phyloP scores from a whole-genome alignment of 306 rosid species.

The Cajanus cajan region DNA sequence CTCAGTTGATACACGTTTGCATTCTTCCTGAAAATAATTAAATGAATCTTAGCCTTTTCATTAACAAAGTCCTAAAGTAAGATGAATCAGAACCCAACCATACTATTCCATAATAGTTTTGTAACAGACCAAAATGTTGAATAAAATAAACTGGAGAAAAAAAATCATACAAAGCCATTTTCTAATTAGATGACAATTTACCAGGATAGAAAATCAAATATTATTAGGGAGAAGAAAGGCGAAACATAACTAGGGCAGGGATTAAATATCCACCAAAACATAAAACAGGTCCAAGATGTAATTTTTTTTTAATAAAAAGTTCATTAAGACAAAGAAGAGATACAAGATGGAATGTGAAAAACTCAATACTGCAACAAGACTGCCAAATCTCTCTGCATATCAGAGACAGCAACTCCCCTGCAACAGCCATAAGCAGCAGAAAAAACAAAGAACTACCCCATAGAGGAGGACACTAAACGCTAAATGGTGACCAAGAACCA shows the following conservation, averaged over 20 bases:
- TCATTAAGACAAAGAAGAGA: not conserved
- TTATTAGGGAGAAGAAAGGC: not conserved
- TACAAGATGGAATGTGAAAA: not conserved
- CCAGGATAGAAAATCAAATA: not conserved
- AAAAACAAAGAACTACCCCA: not conserved
- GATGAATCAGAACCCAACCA: slow-evolving; percentile 19
- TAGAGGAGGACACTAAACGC: not conserved
- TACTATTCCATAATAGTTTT: not conserved
- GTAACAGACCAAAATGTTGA: not conserved
- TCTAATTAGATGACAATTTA: not conserved
- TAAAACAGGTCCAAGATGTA: not conserved
- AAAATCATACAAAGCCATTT: not conserved
- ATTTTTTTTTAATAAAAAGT: not conserved
- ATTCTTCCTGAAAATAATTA: slow-evolving; percentile 73
- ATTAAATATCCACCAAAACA: not conserved
- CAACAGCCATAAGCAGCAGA: slow-evolving; percentile 5
- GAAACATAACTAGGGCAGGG: not conserved
- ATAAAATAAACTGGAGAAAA: not conserved
- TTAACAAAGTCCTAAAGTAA: slow-evolving; percentile 15
- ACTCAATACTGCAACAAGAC: not conserved
- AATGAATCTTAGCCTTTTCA: slow-evolving; percentile 18
- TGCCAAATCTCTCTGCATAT: not conserved
- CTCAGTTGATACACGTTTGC: slow-evolving; percentile 90
- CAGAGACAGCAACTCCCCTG: not conserved
- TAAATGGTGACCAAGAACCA: not conserved